Conservation (phyloP, 2,329 filamentous ascomycete species). For the Beauveria sp. region DNA sequence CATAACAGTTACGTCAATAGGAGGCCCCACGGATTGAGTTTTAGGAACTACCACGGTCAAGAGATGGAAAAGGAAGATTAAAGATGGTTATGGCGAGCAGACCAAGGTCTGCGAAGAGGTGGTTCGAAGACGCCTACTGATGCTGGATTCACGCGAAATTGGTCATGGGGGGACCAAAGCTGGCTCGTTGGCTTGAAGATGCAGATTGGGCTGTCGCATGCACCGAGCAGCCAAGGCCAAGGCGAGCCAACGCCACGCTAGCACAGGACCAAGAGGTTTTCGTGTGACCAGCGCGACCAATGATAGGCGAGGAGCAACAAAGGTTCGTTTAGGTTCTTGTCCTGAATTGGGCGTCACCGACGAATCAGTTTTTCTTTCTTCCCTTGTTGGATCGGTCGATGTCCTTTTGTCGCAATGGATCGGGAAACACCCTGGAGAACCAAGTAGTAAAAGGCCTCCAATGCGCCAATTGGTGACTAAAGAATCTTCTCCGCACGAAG, state of each 20-base stretch:
- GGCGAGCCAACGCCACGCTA: background rate
- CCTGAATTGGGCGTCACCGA: background rate
- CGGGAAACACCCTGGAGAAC: too few relatives aligned
- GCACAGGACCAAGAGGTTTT: background rate
- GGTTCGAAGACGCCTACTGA: background rate
- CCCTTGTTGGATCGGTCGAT: too few relatives aligned
- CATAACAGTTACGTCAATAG: background rate
- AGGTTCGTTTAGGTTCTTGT: background rate
- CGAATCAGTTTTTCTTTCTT: background rate
- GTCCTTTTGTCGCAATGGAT: too few relatives aligned
- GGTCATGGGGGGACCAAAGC: too few relatives aligned
- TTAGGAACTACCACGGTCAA: background rate
- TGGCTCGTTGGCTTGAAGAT: background rate
- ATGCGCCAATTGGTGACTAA: too few relatives aligned
- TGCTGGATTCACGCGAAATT: background rate
- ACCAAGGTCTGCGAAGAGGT: background rate
- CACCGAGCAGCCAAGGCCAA: background rate
- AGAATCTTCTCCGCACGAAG: too few relatives aligned
- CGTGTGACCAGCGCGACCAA: background rate
- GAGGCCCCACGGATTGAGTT: too few relatives aligned
- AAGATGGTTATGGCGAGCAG: background rate
- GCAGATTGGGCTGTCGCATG: background rate
- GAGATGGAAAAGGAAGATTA: background rate
- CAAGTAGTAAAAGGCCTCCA: too few relatives aligned
- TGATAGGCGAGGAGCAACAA: background rate